Conservation (phyloP, 805 yeast species). For the Candida lessepsii region DNA sequence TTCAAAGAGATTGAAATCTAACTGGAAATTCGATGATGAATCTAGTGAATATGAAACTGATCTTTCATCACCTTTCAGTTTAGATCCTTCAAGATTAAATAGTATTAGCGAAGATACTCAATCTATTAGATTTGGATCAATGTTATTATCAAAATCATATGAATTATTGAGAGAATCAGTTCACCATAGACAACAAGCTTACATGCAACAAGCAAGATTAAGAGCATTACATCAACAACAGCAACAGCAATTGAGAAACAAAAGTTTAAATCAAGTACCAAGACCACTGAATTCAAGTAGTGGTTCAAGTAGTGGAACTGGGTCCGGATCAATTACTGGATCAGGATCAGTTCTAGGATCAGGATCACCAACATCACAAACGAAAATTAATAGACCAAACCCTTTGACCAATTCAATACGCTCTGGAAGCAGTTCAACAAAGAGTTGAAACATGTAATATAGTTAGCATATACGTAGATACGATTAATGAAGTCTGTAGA, state of each 20-base stretch:
- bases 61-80: conserved; percentile 50
- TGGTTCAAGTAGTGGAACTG: neutral
- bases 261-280: conserved; percentile 4
- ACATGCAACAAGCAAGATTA: conserved; percentile 50
- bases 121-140: conserved; percentile 85
- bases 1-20: conserved; percentile 50
- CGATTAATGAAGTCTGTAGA: too few relatives aligned
- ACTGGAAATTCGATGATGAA: conserved; percentile 70
- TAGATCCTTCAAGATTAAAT: conserved; percentile 81
- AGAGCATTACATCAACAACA: conserved; percentile 44
- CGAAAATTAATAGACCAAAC: conserved; percentile 6
- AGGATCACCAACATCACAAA: conserved; percentile 7
- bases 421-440: conserved; percentile 16
- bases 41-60: conserved; percentile 38
- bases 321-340: neutral
- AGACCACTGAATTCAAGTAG: conserved; percentile 2
- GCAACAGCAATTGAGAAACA: conserved; percentile 13
- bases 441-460: conserved; percentile 9
- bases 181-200: conserved; percentile 56
- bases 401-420: conserved; percentile 9
- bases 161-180: conserved; percentile 77
- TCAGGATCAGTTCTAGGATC: conserved; percentile 6
- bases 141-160: conserved; percentile 83
- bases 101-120: conserved; percentile 85
- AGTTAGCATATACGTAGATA: conserved; percentile 9